A percentile compares a stretch with the other conserved stretches of the same genome.
These are phyloP conservation scores for thale cress (Arabidopsis thaliana) DNA, from an alignment of 345 rosid genomes.

Conservation along the genomic window DNA sequence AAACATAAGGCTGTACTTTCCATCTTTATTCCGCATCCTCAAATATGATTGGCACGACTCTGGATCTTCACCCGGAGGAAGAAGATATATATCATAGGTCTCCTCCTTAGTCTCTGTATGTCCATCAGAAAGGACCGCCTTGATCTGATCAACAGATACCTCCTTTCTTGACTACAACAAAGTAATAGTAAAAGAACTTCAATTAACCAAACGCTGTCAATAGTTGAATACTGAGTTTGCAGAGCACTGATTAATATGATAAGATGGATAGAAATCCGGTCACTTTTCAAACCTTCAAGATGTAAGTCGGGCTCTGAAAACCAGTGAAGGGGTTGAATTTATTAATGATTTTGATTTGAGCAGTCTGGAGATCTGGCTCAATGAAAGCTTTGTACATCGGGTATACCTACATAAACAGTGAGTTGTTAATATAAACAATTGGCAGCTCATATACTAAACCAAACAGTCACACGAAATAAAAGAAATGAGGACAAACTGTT, in stretches of 20 bases:
- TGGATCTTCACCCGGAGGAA: constrained; percentile 99
- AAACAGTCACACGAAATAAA: constrained; percentile 1
- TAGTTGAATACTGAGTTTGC: not conserved
- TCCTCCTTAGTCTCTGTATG: constrained; percentile 79
- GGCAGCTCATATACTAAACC: constrained; percentile 3
- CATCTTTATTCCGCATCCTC: constrained; percentile 99
- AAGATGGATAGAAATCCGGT: constrained; percentile 13
- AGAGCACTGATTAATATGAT: not conserved
- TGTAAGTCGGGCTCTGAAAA: constrained; percentile 95
- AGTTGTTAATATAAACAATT: not conserved
- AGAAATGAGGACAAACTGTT: constrained; percentile 59
- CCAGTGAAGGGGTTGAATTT: constrained; percentile 97
- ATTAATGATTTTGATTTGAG: constrained; percentile 88
- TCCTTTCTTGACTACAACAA: constrained; percentile 76
- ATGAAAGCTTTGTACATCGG: constrained; percentile 99
- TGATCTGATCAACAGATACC: constrained; percentile 69
- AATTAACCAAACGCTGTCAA: constrained; percentile 10
- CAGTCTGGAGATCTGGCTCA: constrained; percentile 98
- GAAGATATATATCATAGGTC: constrained; percentile 94
- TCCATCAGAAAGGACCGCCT: constrained; percentile 67
- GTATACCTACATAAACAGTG: constrained; percentile 68
- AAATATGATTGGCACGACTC: constrained; percentile 95
- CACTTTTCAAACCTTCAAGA: constrained; percentile 74
- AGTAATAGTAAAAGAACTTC: constrained; percentile 30
- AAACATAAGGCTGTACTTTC: constrained; percentile 98